These are phyloP conservation scores for Xylariomycetidae sp. DNA, from an alignment of 2,329 filamentous ascomycete genomes.

Conservation along the genomic window DNA sequence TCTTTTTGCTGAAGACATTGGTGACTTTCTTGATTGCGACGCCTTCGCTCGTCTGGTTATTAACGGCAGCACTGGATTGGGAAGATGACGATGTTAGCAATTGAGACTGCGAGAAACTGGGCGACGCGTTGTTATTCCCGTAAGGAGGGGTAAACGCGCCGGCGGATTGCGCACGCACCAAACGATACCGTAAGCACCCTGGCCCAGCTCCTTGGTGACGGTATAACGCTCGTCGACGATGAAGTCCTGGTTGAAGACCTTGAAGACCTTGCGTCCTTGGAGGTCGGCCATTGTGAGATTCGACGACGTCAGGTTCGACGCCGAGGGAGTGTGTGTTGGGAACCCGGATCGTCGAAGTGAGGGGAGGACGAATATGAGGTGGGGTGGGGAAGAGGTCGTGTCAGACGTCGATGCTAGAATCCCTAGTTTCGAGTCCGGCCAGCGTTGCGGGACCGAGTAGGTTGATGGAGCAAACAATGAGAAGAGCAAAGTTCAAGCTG, in stretches of 20 bases:
- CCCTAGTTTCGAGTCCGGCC: no score
- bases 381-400: neutral
- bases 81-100: constrained; percentile 5
- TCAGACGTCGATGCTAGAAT: no score
- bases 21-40: constrained; percentile 99
- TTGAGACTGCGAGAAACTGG: no score
- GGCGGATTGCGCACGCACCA: constrained; percentile 69
- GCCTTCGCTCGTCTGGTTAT: constrained; percentile 84
- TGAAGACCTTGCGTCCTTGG: constrained; percentile 72
- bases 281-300: constrained; percentile 26
- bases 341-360: neutral
- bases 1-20: constrained; percentile 99
- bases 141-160: no score
- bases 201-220: constrained; percentile 96
- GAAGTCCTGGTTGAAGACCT: constrained; percentile 99
- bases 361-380: constrained; percentile 4
- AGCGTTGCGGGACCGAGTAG: no score
- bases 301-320: no score
- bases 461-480: constrained; percentile 8
- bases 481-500: no score
- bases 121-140: no score
- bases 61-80: constrained; percentile 77
- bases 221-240: constrained; percentile 97
- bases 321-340: no score
- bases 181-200: constrained; percentile 97